These are phyloP conservation scores for Nevesoporus exiguus DNA, from an alignment of 768 basidiomycete species.

Conservation along the genomic window DNA sequence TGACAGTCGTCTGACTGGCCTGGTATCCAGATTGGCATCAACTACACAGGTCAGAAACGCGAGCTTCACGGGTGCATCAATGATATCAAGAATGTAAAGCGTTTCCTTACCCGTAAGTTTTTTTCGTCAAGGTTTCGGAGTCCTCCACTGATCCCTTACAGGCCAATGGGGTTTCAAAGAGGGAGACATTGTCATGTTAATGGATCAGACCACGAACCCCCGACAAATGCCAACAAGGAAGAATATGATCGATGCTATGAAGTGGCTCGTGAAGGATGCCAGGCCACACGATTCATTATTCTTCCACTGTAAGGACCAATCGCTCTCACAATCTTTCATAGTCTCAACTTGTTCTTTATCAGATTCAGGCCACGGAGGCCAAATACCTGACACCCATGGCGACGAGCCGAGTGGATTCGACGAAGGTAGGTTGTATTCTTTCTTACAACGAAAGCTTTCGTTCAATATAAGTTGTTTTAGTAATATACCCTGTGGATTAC, in stretches of 20 bases:
- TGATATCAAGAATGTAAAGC: constrained; percentile 67
- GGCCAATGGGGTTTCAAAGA: constrained; percentile 45
- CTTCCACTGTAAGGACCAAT: constrained; percentile 57
- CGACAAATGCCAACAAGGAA: constrained; percentile 47
- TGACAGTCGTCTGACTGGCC: background rate
- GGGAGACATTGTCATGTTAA: constrained; percentile 56
- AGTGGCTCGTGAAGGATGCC: constrained; percentile 69
- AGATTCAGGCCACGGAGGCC: constrained; percentile 97
- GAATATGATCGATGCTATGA: constrained; percentile 59
- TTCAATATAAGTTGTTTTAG: constrained; percentile 31
- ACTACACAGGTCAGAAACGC: constrained; percentile 62
- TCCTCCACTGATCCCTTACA: constrained; percentile 12
- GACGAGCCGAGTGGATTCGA: constrained; percentile 80
- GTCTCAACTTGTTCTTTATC: background rate
- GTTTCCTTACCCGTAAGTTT: constrained; percentile 60
- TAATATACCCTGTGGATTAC: constrained; percentile 89
- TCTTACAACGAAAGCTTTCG: background rate
- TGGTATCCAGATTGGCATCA: constrained; percentile 65
- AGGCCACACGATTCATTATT: constrained; percentile 69
- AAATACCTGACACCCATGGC: constrained; percentile 71
- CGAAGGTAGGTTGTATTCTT: constrained; percentile 49
- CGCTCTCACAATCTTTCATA: background rate
- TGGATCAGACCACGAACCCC: constrained; percentile 42
- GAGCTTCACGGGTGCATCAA: constrained; percentile 78
- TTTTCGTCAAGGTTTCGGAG: background rate